Base-by-base conservation (phyloP, 1,284 basidiomycete genomes). In the Malassezia arunalokei region DNA sequence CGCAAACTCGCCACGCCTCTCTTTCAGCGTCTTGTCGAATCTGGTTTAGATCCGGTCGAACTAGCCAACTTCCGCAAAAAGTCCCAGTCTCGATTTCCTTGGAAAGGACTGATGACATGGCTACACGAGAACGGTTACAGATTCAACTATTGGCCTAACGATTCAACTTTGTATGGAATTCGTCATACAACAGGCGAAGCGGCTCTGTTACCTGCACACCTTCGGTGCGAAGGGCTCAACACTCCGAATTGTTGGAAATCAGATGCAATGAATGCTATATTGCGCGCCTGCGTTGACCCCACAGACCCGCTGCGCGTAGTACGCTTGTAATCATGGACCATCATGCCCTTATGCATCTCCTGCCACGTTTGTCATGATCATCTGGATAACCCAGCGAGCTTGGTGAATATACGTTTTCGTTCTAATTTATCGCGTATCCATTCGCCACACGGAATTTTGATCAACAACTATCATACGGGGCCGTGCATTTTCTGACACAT, bases 181-280 rank as follows among this genome's bases (percentile, higher is more conserved):
- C 47, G 49, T 5, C 53, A 49, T 35, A 38, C 53, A 5, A 47
- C 48, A 5, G 53, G 48, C 14, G 53, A 55, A n/a, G 33, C 46
- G n/a, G 48, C 47, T 5, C 40, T 55, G 15, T 33, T 55, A 1
- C 53, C 53, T 11, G 53, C 53, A 14, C 53, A 55, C 14, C 31
- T 55, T 9, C 53, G 53, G 12, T 46, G 53, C 28, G 53, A 55
- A 39, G 53, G 53, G 5, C 43, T 55, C 3, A 55, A 55, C 15
- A 55, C 53, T 15, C 53, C 53, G 6, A 55, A 55, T 32, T 55
- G 53, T 33, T 55, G 51, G 55, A 57, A 52, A 29, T 54, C 49
- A 6, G 51, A 56, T n/a, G 54, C 49, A 8, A 56, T 52, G 55
- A 57, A 53, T 39, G 51, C 47, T 5, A 52, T 57, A 17, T 20